A percentile compares a stretch with the other conserved stretches of the same genome.
These are phyloP conservation scores for Eucalyptus grandis DNA, from an alignment of 345 rosid species.

Conservation along the genomic window DNA sequence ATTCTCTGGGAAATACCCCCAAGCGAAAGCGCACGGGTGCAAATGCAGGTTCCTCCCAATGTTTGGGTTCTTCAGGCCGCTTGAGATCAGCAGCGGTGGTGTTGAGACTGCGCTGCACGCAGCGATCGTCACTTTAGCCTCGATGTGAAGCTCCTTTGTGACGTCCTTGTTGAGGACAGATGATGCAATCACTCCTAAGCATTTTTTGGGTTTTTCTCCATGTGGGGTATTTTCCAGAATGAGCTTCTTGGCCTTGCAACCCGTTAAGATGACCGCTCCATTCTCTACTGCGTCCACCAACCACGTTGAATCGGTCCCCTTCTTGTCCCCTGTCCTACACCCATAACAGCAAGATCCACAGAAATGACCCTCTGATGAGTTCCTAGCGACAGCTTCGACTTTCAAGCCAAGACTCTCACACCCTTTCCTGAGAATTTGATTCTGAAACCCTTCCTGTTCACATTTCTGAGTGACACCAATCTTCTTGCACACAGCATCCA, in stretches of 20 bases:
- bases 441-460: background rate
- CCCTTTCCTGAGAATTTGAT: background rate
- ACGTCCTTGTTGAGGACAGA: background rate
- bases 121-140: background rate
- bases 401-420: background rate
- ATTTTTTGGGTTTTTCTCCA: background rate
- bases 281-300: background rate
- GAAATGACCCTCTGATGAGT: background rate
- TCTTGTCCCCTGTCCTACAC: background rate
- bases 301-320: background rate
- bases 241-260: background rate
- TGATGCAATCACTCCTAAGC: background rate
- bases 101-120: background rate
- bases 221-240: background rate
- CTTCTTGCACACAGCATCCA: background rate
- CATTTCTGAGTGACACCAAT: background rate
- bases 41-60: constrained; percentile 4
- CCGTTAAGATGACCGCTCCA: constrained; percentile 1
- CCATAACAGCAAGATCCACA: background rate
- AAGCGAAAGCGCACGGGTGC: background rate
- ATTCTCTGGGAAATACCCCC: constrained; percentile 2
- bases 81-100: background rate
- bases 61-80: constrained; percentile 1
- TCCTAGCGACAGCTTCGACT: background rate
- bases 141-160: background rate